A percentile compares a stretch with the other conserved stretches of the same genome.
Evolutionary conservation across 192 early-diverging fungal genomes (phyloP).

Genomic region (Entomortierella parvispora): DNA sequence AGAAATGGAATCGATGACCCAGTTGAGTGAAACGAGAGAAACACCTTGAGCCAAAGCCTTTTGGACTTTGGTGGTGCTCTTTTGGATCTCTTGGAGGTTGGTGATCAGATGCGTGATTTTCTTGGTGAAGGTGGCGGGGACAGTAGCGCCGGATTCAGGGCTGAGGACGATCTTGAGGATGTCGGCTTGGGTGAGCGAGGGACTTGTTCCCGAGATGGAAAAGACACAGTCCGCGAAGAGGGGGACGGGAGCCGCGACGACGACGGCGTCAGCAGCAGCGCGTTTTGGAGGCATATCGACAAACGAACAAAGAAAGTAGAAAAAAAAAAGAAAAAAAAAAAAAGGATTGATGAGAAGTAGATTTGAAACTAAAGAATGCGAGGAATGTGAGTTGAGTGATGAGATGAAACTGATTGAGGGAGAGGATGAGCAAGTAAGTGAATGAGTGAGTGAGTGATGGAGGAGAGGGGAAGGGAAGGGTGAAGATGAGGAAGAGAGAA

Average conservation of each 20-base stretch:
- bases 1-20: constrained; percentile 39
- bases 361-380: not conserved
- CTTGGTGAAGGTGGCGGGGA: constrained; percentile 23
- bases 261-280: constrained; percentile 5
- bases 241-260: too few species aligned
- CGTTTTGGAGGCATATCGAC: constrained; percentile 48
- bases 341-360: too few species aligned
- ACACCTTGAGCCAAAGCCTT: constrained; percentile 21
- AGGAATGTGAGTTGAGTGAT: not conserved
- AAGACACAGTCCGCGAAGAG: constrained; percentile 21
- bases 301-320: too few species aligned
- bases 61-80: constrained; percentile 28
- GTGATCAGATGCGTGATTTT: constrained; percentile 53
- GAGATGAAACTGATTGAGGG: not conserved
- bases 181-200: constrained; percentile 9
- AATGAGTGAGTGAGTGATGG: constrained; percentile 1
- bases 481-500: not conserved
- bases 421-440: not conserved
- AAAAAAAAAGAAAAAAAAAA: too few species aligned
- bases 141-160: constrained; percentile 9
- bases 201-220: constrained; percentile 15
- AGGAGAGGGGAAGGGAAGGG: not conserved
- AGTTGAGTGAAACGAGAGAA: constrained; percentile 38
- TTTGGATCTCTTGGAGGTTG: constrained; percentile 30
- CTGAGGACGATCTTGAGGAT: constrained; percentile 3